Conservation (phyloP, 768 basidiomycete genomes). For the Symmetrospora coprosmae region DNA sequence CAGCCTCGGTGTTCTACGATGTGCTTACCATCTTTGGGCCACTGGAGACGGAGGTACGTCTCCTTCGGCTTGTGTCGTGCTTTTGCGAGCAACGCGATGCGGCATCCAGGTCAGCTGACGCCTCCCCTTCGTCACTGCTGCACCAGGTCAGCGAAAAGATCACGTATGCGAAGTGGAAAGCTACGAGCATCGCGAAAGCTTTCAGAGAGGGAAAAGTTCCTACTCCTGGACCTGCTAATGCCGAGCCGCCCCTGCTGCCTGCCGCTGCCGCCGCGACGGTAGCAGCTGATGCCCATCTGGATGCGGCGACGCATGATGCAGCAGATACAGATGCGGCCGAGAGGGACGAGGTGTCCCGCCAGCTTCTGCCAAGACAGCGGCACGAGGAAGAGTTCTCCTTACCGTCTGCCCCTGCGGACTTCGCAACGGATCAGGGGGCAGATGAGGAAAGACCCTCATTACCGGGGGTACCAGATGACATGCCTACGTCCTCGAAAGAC, state of each 20-base stretch:
- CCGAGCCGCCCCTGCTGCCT: constrained; percentile 15
- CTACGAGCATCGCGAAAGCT: constrained; percentile 83
- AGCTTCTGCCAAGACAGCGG: neutral
- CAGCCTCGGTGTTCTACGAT: constrained; percentile 87
- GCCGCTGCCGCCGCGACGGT: constrained; percentile 4
- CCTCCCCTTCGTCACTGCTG: too few species aligned
- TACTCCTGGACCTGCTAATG: constrained; percentile 53
- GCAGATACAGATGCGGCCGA: constrained; percentile 2
- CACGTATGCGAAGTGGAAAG: constrained; percentile 93
- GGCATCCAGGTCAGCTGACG: too few species aligned
- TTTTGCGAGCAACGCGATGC: too few species aligned
- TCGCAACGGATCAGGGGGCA: constrained; percentile 16
- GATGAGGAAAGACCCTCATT: neutral
- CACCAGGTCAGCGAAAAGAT: constrained; percentile 68
- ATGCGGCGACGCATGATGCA: constrained; percentile 25
- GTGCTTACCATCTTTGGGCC: constrained; percentile 63
- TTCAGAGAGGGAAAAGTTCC: constrained; percentile 84
- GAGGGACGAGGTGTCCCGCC: constrained; percentile 6
- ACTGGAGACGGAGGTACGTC: constrained; percentile 45
- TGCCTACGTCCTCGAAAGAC: neutral
- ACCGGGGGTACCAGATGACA: neutral
- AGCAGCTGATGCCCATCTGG: neutral
- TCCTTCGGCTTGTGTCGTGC: neutral
- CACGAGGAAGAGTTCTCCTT: constrained; percentile 22
- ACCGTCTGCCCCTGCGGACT: constrained; percentile 9